Evolutionary conservation across 2,329 filamentous ascomycete genomes (phyloP), one percentile per base, ranked within the genome.

Genomic region (Epichloe aotearoae): DNA sequence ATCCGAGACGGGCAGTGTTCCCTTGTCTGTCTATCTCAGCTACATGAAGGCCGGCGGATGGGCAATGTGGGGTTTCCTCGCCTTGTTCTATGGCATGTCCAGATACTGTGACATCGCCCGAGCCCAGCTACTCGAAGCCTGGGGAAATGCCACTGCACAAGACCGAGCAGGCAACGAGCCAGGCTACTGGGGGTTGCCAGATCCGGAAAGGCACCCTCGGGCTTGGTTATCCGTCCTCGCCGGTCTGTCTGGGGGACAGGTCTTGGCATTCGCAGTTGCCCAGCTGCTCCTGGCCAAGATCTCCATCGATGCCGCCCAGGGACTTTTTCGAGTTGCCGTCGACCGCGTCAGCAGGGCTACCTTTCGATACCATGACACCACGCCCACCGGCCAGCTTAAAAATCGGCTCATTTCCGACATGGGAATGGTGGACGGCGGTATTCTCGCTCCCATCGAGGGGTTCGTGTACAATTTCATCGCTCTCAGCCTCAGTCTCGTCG

Each of bases 351-450:
- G 84, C 61, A 79, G 82, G 58, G 86, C 89, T 0, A 90, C 84
- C 0, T 95, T 96, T 68, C 81, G 88, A 1, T 96, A 90, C 65
- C 93, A 95, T 68, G 90, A 96, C 62, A 81, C 88, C 4, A 95
- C 90, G 0, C 90, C 90, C 0, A 83, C 94, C 0, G 90, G 90
- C 0, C 80, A 90, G 45, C 71, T 96, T 54, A 95, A 95, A 86
- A 96, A 96, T 64, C 80, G 90, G 7, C 74, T 96, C 53, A 95
- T 89, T 0, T 88, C 87, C 1, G 89, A 96, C 60, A 93, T 95
- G 67, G 86, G 86, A 30, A 90, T 88, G 47, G 78, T 95, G 0
- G 90, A 96, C 60, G 89, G 89, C 1, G 84, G 86, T n/a, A 86
- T 95, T 58, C 84, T 86, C 46, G 69, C 73, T 10, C 82, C 88